Evolutionary conservation across 2,329 filamentous ascomycete genomes (phyloP).

Genomic region (Colletotrichum cuscutae): DNA sequence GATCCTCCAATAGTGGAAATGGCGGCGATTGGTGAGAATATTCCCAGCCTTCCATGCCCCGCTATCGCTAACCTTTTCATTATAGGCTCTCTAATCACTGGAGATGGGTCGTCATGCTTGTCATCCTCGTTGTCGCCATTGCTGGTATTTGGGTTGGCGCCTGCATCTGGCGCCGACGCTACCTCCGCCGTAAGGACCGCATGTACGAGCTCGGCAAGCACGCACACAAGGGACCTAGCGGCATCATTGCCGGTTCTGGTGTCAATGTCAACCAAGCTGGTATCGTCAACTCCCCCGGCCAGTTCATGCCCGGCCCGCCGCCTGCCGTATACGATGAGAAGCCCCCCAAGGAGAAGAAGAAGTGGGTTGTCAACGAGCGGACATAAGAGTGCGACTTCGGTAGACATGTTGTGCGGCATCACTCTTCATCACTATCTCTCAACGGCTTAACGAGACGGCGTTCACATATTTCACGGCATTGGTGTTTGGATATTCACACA

Average conservation of each 20-base stretch:
- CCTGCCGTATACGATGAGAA: constrained; percentile 48
- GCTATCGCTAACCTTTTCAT: background rate
- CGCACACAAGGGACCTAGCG: constrained; percentile 43
- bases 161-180: constrained; percentile 77
- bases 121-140: constrained; percentile 78
- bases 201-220: constrained; percentile 61
- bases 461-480: constrained; percentile 25
- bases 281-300: constrained; percentile 41
- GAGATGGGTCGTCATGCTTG: constrained; percentile 85
- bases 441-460: constrained; percentile 34
- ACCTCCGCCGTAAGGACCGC: constrained; percentile 75
- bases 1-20: constrained; percentile 38
- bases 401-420: background rate
- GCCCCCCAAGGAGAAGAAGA: constrained; percentile 55
- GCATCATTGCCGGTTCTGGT: constrained; percentile 45
- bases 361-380: constrained; percentile 56
- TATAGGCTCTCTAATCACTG: constrained; percentile 75
- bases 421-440: constrained; percentile 4
- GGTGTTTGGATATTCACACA: constrained; percentile 29
- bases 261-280: constrained; percentile 38
- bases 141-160: constrained; percentile 73
- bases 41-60: background rate
- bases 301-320: constrained; percentile 45
- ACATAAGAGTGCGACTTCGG: constrained; percentile 43
- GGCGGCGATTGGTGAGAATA: constrained; percentile 58